Conservation (phyloP, 768 basidiomycete species). For the Suillus hirtellus region DNA sequence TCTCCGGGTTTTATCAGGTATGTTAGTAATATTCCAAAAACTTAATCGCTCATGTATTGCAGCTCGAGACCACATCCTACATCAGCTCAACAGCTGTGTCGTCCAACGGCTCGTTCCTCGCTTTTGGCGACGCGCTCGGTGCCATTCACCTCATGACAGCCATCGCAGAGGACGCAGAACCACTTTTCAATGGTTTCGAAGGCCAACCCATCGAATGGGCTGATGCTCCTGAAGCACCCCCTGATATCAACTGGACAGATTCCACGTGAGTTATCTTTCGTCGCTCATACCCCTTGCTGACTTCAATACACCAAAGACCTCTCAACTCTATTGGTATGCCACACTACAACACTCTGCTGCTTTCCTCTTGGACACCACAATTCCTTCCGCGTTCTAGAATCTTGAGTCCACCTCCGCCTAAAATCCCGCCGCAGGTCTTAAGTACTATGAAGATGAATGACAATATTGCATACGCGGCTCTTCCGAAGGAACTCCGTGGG, state of each 20-base stretch:
- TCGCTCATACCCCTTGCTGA: background rate
- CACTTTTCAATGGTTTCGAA: constrained; percentile 87
- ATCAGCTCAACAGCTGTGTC: constrained; percentile 81
- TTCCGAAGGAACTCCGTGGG: constrained; percentile 84
- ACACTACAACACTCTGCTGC: constrained; percentile 68
- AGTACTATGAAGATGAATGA: constrained; percentile 83
- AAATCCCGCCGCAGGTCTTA: constrained; percentile 79
- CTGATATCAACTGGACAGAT: constrained; percentile 79
- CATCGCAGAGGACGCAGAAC: constrained; percentile 54
- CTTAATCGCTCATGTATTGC: constrained; percentile 7
- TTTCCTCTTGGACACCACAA: constrained; percentile 64
- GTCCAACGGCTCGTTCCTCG: constrained; percentile 86
- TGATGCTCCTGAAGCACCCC: constrained; percentile 65
- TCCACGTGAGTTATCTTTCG: constrained; percentile 58
- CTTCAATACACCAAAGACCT: constrained; percentile 50
- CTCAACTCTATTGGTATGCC: constrained; percentile 90
- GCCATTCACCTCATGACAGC: constrained; percentile 80
- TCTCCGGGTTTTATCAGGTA: constrained; percentile 82
- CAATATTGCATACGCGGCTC: constrained; percentile 83
- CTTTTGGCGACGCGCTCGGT: constrained; percentile 89
- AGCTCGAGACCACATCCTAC: constrained; percentile 76
- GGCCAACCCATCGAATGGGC: constrained; percentile 87
- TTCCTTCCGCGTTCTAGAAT: constrained; percentile 51
- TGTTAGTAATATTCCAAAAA: background rate
- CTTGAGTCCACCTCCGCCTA: constrained; percentile 65